A percentile compares a stretch with the other conserved stretches of the same genome.
phyloP scores from a whole-genome alignment of 164 flowering plant species.

The Vitis cinerea region DNA sequence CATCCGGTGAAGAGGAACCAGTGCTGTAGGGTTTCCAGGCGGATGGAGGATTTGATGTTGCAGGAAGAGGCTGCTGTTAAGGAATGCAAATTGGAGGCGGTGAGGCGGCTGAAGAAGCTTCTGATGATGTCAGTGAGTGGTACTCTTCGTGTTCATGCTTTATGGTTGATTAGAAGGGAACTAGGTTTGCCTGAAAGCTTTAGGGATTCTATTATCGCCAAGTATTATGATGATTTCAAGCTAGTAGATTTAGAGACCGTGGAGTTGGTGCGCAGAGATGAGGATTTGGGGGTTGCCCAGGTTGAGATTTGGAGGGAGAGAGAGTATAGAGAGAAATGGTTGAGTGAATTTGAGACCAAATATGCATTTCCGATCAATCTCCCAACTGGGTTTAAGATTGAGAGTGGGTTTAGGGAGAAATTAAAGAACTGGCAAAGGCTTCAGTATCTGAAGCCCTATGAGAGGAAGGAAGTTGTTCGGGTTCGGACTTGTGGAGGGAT shows the following conservation, averaged over 20 bases:
- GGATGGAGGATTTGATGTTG: slow-evolving; percentile 45
- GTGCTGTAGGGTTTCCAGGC: slow-evolving; percentile 54
- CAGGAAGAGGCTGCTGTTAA: slow-evolving; percentile 49
- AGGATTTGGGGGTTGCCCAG: slow-evolving; percentile 47
- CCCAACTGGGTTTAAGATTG: slow-evolving; percentile 78
- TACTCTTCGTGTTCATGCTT: slow-evolving; percentile 62
- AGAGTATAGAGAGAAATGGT: slow-evolving; percentile 83
- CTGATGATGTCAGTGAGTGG: slow-evolving; percentile 68
- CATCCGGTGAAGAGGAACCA: slow-evolving; percentile 57
- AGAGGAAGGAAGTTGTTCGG: slow-evolving; percentile 36
- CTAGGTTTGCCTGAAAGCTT: slow-evolving; percentile 82
- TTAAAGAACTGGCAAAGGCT: slow-evolving; percentile 86
- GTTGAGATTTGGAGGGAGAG: slow-evolving; percentile 85
- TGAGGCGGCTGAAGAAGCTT: slow-evolving; percentile 59
- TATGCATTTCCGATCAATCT: slow-evolving; percentile 75
- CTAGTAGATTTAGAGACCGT: slow-evolving; percentile 64
- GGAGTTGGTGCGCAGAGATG: slow-evolving; percentile 54
- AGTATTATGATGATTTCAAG: slow-evolving; percentile 51
- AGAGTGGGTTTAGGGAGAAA: slow-evolving; percentile 57
- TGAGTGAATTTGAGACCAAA: slow-evolving; percentile 79
- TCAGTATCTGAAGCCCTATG: slow-evolving; percentile 75
- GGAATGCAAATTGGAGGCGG: slow-evolving; percentile 40
- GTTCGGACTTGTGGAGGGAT: slow-evolving; percentile 54
- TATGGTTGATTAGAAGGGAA: slow-evolving; percentile 68
- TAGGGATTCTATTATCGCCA: slow-evolving; percentile 54